These are phyloP conservation scores for Gnaphalium uliginosum DNA, from an alignment of 129 eudicot genomes.

Conservation along the genomic window DNA sequence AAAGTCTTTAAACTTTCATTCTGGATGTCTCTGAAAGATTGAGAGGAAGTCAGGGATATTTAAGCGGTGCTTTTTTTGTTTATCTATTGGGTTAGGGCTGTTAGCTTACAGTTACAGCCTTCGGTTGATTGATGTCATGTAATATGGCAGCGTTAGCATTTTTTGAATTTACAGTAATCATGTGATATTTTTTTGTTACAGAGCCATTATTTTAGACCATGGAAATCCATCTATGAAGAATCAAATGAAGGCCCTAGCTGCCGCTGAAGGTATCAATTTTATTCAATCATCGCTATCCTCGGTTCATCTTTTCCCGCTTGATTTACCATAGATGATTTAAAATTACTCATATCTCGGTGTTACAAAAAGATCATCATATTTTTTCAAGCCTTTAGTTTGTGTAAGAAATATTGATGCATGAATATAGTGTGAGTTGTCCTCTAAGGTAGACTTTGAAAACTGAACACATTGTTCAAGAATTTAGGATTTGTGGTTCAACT, in stretches of 20 bases:
- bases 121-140: constrained; percentile 2
- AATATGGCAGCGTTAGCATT: constrained; percentile 15
- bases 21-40: neutral
- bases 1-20: neutral
- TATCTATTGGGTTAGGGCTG: constrained; percentile 24
- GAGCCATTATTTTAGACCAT: constrained; percentile 83
- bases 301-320: neutral
- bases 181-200: constrained; percentile 35
- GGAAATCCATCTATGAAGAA: constrained; percentile 79
- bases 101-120: constrained; percentile 22
- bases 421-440: neutral
- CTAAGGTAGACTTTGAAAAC: constrained; percentile 5
- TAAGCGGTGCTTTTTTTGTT: neutral
- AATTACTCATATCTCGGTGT: neutral
- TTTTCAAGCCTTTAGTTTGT: neutral
- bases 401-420: constrained; percentile 20
- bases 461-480: constrained; percentile 19
- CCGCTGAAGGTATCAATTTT: constrained; percentile 69
- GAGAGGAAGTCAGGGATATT: neutral
- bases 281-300: constrained; percentile 17
- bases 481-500: neutral
- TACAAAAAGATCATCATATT: neutral
- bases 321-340: no score
- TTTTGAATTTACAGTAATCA: constrained; percentile 16
- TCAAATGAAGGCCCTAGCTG: constrained; percentile 83